Evolutionary conservation across 352 stramenopile genomes (phyloP).

Genomic region (Salisapilia sapeloensis): DNA sequence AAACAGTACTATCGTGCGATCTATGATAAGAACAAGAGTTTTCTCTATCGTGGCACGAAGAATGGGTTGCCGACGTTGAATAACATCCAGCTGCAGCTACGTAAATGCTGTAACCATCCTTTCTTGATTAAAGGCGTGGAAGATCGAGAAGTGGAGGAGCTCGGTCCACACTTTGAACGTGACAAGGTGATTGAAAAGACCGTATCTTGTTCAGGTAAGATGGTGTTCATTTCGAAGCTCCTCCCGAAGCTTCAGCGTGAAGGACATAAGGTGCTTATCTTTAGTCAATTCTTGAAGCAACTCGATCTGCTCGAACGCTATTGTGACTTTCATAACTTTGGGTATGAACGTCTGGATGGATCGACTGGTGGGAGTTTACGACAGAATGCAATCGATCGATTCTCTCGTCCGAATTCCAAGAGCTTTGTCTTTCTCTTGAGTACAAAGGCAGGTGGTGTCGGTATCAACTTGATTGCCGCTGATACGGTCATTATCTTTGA

Average conservation of each 20-base stretch:
- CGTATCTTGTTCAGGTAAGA: slow-evolving; percentile 71
- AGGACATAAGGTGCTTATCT: slow-evolving; percentile 91
- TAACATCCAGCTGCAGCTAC: slow-evolving; percentile 98
- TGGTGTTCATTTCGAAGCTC: slow-evolving; percentile 83
- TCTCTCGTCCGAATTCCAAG: slow-evolving; percentile 88
- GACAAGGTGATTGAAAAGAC: slow-evolving; percentile 67
- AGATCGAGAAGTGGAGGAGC: slow-evolving; percentile 62
- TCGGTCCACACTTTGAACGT: slow-evolving; percentile 27
- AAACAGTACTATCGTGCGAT: slow-evolving; percentile 99
- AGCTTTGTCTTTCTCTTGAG: slow-evolving; percentile 98
- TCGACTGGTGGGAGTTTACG: slow-evolving; percentile 78
- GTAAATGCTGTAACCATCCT: slow-evolving; percentile 99
- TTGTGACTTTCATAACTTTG: slow-evolving; percentile 79
- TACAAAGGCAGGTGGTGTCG: slow-evolving; percentile 95
- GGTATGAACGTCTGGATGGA: slow-evolving; percentile 83
- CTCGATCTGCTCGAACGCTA: slow-evolving; percentile 91
- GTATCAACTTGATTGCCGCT: slow-evolving; percentile 96
- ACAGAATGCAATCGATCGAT: slow-evolving; percentile 93
- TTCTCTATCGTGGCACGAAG: slow-evolving; percentile 84
- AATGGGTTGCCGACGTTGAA: slow-evolving; percentile 86
- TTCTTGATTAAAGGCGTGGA: slow-evolving; percentile 96
- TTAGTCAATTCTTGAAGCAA: slow-evolving; percentile 90
- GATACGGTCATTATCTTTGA: slow-evolving; percentile 99
- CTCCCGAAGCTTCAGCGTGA: slow-evolving; percentile 84
- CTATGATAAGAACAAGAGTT: slow-evolving; percentile 98